phyloP scores from a whole-genome alignment of 106 monocot genomes.

The Platanthera zijinensis region DNA sequence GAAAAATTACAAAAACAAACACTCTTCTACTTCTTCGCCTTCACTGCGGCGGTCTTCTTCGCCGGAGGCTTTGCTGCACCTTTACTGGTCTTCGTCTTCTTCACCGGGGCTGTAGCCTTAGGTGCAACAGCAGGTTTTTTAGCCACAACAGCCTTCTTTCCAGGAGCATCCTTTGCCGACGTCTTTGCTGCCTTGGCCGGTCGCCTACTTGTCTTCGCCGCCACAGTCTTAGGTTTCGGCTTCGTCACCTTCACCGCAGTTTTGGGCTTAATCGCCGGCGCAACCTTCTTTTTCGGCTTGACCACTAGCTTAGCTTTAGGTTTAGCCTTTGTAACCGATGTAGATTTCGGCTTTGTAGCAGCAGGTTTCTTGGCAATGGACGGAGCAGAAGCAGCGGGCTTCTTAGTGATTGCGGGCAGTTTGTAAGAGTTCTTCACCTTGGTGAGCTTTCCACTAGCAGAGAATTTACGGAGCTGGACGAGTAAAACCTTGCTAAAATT shows the following conservation, averaged over 20 bases:
- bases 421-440: constrained; percentile 82
- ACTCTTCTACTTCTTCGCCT: not conserved
- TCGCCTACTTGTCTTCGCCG: not conserved
- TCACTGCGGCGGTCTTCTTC: not conserved
- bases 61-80: not conserved
- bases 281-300: not conserved
- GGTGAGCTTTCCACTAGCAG: constrained; percentile 57
- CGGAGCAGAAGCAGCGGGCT: not conserved
- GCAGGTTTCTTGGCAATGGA: not conserved
- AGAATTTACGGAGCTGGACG: constrained; percentile 46
- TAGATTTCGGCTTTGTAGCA: not conserved
- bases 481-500: constrained; percentile 66
- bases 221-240: constrained; percentile 2
- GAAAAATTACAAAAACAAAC: not conserved
- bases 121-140: not conserved
- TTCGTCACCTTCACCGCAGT: not conserved
- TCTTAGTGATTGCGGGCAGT: constrained; percentile 16
- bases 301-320: not conserved
- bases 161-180: constrained; percentile 5
- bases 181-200: constrained; percentile 7
- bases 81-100: not conserved
- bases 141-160: not conserved
- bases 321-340: too few relatives aligned
- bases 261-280: not conserved
- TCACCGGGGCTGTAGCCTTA: too few relatives aligned